These are phyloP conservation scores for Pistacia integerrima DNA, from an alignment of 345 rosid species.

Conservation along the genomic window DNA sequence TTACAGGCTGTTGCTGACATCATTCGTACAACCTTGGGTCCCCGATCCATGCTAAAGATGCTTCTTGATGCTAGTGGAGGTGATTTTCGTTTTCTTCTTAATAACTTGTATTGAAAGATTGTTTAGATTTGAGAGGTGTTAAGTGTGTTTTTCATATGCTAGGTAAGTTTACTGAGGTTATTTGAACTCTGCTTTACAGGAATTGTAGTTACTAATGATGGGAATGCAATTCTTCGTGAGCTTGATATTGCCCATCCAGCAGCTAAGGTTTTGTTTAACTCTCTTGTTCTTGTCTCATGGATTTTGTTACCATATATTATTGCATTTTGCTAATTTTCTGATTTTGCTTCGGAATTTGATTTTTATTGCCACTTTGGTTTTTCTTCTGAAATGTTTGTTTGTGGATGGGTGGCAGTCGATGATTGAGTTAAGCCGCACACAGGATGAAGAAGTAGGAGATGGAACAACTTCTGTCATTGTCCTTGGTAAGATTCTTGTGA, in stretches of 20 bases:
- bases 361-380: neutral
- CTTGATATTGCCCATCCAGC: conserved; percentile 91
- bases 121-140: neutral
- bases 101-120: no score
- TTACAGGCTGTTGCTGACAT: conserved; percentile 88
- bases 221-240: conserved; percentile 94
- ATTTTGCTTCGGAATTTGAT: neutral
- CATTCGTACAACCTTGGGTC: conserved; percentile 94
- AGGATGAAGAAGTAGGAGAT: conserved; percentile 98
- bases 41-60: conserved; percentile 97
- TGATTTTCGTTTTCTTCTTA: conserved; percentile 8
- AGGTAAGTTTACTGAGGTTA: neutral
- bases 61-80: conserved; percentile 92
- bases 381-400: conserved; percentile 13
- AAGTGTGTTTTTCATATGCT: neutral
- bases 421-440: conserved; percentile 95
- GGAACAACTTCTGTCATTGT: conserved; percentile 98
- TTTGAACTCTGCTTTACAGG: conserved; percentile 41
- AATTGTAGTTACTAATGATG: conserved; percentile 93
- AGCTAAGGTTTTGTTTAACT: conserved; percentile 62
- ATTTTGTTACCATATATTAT: conserved; percentile 3
- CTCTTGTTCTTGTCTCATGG: neutral
- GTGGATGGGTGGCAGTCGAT: conserved; percentile 60
- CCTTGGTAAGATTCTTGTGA: conserved; percentile 57
- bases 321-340: no score